Base-by-base conservation (phyloP, 352 stramenopile species). In the Thalassiosira mediterranea region DNA sequence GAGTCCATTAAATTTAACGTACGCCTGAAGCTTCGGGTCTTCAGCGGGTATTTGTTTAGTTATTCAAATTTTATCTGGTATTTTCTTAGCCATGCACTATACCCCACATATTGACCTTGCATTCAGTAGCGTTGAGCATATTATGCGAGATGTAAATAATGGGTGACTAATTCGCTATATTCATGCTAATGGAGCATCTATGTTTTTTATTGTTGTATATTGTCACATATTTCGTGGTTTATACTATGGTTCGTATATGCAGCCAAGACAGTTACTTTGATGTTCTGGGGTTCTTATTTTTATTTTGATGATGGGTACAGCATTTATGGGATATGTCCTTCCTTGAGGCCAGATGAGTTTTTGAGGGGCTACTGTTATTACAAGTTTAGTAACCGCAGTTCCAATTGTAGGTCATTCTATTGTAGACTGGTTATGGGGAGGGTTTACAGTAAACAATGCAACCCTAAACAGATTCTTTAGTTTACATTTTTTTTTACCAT, bases 141-240 rank as follows among this genome's bases (percentile, higher is more conserved):
- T 88, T 76, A 88, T 89, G 69, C 42, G 73, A 23, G 80, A 88
- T 85, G 80, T 89, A 56, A 81, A 88, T 28, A 85, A 88, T 64
- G 79, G 79, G 59, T 88, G 80, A 69, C 68, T 89, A 67, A 61
- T 88, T 71, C 56, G 80, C 56, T 88, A 88, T 86, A 32, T 81
- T 42, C 80, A 88, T 77, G 80, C 79, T 71, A 88, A 88, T 80
- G 80, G 80, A 53, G 80, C 81, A 40, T 83, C 68, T 42, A 84
- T 88, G 52, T 89, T 88, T 85, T 88, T 88, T 77, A 89, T 89
- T 79, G 78, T 85, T 48, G 80, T 89, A 66, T 89, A 89, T 79
- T 81, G 46, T 60, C 82, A 89, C 60, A 87, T 88, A 52, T 88
- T 88, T 68, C 66, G 81, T 25, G 81, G 81, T 37, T 49, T 88